Base-by-base conservation (phyloP, 2,329 filamentous ascomycete species). In the Scytalidium lignicola region DNA sequence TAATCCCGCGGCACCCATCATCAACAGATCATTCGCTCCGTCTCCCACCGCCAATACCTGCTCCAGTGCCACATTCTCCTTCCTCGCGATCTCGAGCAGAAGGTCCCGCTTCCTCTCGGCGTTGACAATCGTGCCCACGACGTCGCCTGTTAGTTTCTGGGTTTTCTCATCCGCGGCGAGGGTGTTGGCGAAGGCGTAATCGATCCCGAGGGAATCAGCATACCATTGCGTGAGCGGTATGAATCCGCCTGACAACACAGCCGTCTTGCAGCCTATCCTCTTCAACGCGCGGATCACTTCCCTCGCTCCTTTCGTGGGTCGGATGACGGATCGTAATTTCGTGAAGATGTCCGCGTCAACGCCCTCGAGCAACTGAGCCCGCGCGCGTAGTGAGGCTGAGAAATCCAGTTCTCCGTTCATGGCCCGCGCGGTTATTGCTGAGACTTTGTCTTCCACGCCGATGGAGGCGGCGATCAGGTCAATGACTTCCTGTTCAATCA, bases 321-420 rank as follows among this genome's bases (percentile, higher is more conserved):
- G 85, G 47, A 99, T 82, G 0, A 86, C 77, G 0, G 80, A 74
- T 58, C 86, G 83, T 37, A 99, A 75, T 51, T 86, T 79, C 51
- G 90, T 82, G 60, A 95, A 95, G 15, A 97, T 85, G 49, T 80
- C 80, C 9, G 79, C 83, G 0, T 88, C 82, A 7, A 96, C 82
- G 26, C 91, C 92, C 59, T 85, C 86, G 39, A 99, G 79, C 41
- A 97, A 75, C 39, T 78, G 78, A 22, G 95, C 90, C 18, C 93
- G 80, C 65, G 88, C 88, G 50, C 84, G 82, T 62, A 99, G 83
- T 1, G 88, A 91, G 0, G 81, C 80, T 46, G 91, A 84, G 59
- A 99, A 99, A 66, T 96, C 91, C 29, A 97, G 76, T 72, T 97
- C 91, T 52, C 93, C 93, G 58, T 92, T 85, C 93, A 99, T 99